Percentiles rank a stretch among this genome's conserved stretches.
Conservation (phyloP, 1,284 basidiomycete species). For the Cutaneotrichosporon curvatum region DNA sequence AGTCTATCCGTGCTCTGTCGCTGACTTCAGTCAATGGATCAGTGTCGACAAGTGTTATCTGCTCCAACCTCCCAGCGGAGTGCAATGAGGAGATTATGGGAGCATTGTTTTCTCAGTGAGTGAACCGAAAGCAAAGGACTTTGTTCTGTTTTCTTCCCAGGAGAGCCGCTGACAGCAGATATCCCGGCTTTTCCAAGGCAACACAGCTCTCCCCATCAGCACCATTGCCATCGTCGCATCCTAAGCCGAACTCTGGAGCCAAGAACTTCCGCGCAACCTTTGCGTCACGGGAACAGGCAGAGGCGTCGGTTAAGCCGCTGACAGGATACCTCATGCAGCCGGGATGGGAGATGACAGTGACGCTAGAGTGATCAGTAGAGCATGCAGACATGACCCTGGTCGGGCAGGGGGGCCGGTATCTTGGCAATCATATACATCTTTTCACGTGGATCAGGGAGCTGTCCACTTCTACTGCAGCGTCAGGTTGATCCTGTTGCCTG, state of each 20-base stretch:
- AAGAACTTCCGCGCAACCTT: constrained; percentile 32
- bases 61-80: constrained; percentile 39
- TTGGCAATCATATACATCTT: no score
- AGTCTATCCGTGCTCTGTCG: background rate
- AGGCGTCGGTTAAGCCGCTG: constrained; percentile 23
- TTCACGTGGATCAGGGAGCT: no score
- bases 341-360: constrained; percentile 41
- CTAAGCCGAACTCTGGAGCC: constrained; percentile 29
- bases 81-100: constrained; percentile 32
- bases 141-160: background rate
- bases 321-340: constrained; percentile 40
- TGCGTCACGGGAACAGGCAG: constrained; percentile 21
- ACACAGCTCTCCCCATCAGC: constrained; percentile 18
- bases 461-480: no score
- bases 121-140: background rate
- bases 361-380: constrained; percentile 12
- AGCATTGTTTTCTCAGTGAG: constrained; percentile 32
- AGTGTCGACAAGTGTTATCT: constrained; percentile 18
- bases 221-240: constrained; percentile 27
- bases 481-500: constrained; percentile 22
- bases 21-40: constrained; percentile 2
- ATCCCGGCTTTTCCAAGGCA: constrained; percentile 27
- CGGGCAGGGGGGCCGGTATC: no score
- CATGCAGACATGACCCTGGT: background rate
- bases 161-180: constrained; percentile 20